Percentiles rank a stretch among this genome's conserved stretches.
These are phyloP conservation scores for Glycine latifolia DNA, from an alignment of 306 rosid species.

Conservation along the genomic window DNA sequence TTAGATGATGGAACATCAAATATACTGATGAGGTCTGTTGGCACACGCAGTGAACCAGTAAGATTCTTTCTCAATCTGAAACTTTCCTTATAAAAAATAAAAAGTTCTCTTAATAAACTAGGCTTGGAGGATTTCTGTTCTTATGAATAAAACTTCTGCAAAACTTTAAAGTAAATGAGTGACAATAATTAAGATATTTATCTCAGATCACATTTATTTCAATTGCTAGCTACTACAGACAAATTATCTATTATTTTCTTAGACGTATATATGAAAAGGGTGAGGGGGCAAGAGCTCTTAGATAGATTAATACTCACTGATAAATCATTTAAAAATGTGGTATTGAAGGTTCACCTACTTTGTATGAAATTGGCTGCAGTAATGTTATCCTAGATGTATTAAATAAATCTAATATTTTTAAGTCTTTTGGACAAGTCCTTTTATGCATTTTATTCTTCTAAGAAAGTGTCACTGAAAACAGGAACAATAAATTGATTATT, in stretches of 20 bases:
- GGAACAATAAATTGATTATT: conserved; percentile 24
- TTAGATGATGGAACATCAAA: conserved; percentile 99
- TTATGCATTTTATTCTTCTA: conserved; percentile 43
- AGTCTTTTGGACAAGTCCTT: conserved; percentile 19
- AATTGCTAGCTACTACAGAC: conserved; percentile 24
- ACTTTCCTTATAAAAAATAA: neutral
- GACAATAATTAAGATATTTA: conserved; percentile 8
- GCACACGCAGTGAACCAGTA: conserved; percentile 94
- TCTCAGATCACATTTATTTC: conserved; percentile 38
- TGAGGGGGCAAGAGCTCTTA: neutral
- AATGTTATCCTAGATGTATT: conserved; percentile 35
- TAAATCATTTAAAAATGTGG: conserved; percentile 21
- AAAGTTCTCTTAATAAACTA: conserved; percentile 25
- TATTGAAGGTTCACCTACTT: conserved; percentile 10
- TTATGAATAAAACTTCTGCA: conserved; percentile 28
- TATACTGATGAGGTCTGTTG: conserved; percentile 90
- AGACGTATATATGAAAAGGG: neutral
- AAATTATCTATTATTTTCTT: conserved; percentile 14
- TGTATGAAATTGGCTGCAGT: conserved; percentile 26
- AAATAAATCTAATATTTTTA: conserved; percentile 28
- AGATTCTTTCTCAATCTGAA: conserved; percentile 41
- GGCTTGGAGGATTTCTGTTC: conserved; percentile 27
- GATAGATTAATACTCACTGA: conserved; percentile 16
- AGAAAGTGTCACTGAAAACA: conserved; percentile 8
- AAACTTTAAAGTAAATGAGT: neutral